Conservation (phyloP, 208 protist species). For the Leptomonas seymouri region DNA sequence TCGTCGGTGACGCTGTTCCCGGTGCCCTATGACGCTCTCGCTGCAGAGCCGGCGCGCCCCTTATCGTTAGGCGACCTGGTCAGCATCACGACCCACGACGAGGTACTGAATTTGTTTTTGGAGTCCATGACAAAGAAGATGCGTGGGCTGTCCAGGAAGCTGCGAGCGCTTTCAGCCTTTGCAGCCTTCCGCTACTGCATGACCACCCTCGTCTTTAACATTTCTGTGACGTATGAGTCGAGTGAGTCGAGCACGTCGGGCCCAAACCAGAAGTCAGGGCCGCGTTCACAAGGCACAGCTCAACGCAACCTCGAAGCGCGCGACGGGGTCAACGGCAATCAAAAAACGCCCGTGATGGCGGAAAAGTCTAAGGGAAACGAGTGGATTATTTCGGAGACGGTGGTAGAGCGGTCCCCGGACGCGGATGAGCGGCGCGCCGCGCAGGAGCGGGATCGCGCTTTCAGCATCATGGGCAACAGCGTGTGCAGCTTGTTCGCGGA, state of each 20-base stretch:
- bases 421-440: background rate
- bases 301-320: background rate
- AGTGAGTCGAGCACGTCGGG: background rate
- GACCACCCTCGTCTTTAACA: background rate
- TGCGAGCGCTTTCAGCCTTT: conserved; percentile 31
- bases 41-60: conserved; percentile 1
- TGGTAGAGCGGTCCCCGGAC: conserved; percentile 5
- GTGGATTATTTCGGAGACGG: conserved; percentile 22
- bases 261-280: background rate
- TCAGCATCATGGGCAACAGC: conserved; percentile 21
- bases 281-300: background rate
- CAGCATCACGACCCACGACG: conserved; percentile 41
- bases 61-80: conserved; percentile 36
- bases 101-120: conserved; percentile 41
- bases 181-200: conserved; percentile 33
- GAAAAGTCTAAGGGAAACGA: background rate
- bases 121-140: conserved; percentile 17
- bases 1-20: background rate
- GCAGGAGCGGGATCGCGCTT: conserved; percentile 4
- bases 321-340: background rate
- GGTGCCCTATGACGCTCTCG: background rate
- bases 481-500: conserved; percentile 19
- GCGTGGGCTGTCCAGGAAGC: conserved; percentile 37
- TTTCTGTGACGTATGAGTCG: background rate
- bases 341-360: background rate